phyloP scores from a whole-genome alignment of 306 rosid species.

The Inga oerstediana region DNA sequence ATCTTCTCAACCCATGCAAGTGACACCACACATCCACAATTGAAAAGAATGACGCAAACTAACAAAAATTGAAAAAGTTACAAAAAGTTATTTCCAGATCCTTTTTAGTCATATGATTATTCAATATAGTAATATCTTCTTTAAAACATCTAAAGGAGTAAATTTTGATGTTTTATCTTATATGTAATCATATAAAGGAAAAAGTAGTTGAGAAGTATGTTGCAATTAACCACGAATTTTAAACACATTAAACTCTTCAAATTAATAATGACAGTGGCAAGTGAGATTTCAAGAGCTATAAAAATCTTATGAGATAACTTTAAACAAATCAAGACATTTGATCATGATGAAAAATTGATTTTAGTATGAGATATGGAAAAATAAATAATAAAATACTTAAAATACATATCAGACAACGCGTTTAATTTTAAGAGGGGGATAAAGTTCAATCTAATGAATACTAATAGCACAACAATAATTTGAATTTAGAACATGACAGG shows the following conservation, averaged over 20 bases:
- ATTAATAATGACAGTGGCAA: neutral
- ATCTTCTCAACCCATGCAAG: conserved; percentile 79
- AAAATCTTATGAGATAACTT: neutral
- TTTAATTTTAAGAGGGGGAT: neutral
- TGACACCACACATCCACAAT: conserved; percentile 27
- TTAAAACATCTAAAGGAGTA: neutral
- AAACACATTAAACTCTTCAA: conserved; percentile 12
- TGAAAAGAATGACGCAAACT: neutral
- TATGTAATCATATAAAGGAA: neutral
- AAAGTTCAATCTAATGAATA: neutral
- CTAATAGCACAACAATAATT: conserved; percentile 8
- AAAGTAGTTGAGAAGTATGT: neutral
- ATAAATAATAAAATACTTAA: neutral
- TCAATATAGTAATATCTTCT: neutral
- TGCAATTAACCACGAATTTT: conserved; percentile 9
- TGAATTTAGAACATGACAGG: conserved; percentile 12
- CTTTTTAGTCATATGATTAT: neutral
- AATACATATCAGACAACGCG: neutral
- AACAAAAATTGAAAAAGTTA: neutral
- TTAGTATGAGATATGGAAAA: conserved; percentile 8
- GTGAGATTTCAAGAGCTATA: conserved; percentile 12
- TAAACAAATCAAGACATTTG: neutral
- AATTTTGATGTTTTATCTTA: neutral
- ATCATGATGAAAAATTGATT: conserved; percentile 16
- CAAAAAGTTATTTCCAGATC: conserved; percentile 12